phyloP scores from a whole-genome alignment of 2,329 filamentous ascomycete species.

The Phoma sp. region DNA sequence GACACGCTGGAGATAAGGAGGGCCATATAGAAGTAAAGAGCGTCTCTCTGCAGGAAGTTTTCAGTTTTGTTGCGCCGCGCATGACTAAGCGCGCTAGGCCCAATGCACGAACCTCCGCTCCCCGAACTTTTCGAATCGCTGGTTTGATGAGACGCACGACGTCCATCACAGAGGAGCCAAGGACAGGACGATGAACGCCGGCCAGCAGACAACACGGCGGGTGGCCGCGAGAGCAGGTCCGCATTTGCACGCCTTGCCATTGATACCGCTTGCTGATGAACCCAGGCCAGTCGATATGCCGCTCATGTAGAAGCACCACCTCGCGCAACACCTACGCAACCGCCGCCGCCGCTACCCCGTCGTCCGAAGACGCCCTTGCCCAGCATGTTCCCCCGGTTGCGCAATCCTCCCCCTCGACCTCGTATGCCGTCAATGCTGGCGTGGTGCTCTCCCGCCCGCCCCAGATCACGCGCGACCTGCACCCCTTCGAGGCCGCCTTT shows the following conservation, averaged over 20 bases:
- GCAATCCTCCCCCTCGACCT: constrained; percentile 51
- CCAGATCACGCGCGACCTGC: constrained; percentile 81
- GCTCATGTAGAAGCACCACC: constrained; percentile 54
- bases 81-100: constrained; percentile 37
- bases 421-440: constrained; percentile 63
- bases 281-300: constrained; percentile 54
- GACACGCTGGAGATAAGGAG: constrained; percentile 86
- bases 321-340: constrained; percentile 46
- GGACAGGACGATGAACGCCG: constrained; percentile 50
- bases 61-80: constrained; percentile 4
- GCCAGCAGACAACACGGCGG: constrained; percentile 55
- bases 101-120: constrained; percentile 38
- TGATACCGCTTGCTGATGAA: constrained; percentile 42
- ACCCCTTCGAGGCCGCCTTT: constrained; percentile 88
- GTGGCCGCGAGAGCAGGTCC: constrained; percentile 52
- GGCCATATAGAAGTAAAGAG: constrained; percentile 64
- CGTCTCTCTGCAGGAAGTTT: constrained; percentile 24
- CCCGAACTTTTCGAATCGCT: constrained; percentile 38
- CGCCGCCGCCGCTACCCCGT: constrained; percentile 47
- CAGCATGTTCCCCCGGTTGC: constrained; percentile 46
- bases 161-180: constrained; percentile 3
- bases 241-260: too few species aligned
- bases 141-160: not conserved
- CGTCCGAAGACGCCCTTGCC: constrained; percentile 40
- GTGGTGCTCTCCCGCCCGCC: constrained; percentile 89